Evolutionary conservation across 306 rosid genomes (phyloP), one percentile per base, ranked within the genome.

Genomic region (Lathyrus tuberosus): DNA sequence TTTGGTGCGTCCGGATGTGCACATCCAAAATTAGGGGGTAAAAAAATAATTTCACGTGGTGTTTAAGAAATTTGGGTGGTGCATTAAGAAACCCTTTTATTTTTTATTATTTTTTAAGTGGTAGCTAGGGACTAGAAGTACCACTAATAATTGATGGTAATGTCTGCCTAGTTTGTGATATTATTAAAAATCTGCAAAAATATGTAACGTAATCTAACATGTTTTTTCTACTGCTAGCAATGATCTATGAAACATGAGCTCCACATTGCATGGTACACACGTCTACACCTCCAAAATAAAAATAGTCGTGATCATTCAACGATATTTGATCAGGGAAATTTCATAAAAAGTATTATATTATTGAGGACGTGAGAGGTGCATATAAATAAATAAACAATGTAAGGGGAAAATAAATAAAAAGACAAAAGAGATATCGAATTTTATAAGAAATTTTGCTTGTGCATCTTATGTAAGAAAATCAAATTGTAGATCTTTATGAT

Each of bases 291-390:
- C 12, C 47, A 11, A 43, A 6, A 33, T n/a, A n/a, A n/a, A n/a
- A n/a, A n/a, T n/a, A n/a, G n/a, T n/a, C n/a, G n/a, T n/a, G n/a
- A n/a, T n/a, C n/a, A n/a, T n/a, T n/a, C n/a, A n/a, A n/a, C n/a
- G n/a, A n/a, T n/a, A n/a, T n/a, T n/a, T n/a, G n/a, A n/a, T n/a
- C n/a, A n/a, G n/a, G n/a, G n/a, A n/a, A n/a, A n/a, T n/a, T n/a
- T n/a, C n/a, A n/a, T n/a, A n/a, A n/a, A n/a, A n/a, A n/a, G n/a
- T n/a, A n/a, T n/a, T n/a, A n/a, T n/a, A n/a, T n/a, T n/a, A n/a
- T n/a, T n/a, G n/a, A n/a, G n/a, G n/a, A n/a, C n/a, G n/a, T n/a
- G 28, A 59, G 64, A 59, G 64, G 65, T 59, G 11, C 53, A 47
- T 47, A 47, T 17, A 35, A 8, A 49, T 47, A 67, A 1, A 33